Evolutionary conservation across 2,329 filamentous ascomycete genomes (phyloP).

Genomic region (Grosmannia huntii): DNA sequence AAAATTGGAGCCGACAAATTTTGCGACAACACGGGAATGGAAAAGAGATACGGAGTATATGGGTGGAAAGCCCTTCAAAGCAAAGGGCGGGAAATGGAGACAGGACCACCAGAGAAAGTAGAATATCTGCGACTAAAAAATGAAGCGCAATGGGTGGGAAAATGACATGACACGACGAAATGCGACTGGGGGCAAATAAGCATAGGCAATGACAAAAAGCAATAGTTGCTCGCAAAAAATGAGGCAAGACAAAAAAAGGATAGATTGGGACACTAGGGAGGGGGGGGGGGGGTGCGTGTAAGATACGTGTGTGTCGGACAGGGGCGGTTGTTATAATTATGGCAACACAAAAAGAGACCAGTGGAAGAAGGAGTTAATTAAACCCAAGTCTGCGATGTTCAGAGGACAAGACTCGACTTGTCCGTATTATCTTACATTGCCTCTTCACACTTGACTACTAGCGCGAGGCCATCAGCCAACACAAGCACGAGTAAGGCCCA

Average conservation of each 20-base stretch:
- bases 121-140: neutral
- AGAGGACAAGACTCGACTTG: neutral
- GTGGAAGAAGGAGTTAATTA: neutral
- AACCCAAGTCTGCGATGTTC: neutral
- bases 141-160: neutral
- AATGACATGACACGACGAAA: neutral
- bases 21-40: neutral
- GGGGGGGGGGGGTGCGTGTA: neutral
- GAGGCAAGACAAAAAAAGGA: neutral
- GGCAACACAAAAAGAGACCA: constrained; percentile 3
- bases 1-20: constrained; percentile 4
- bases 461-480: neutral
- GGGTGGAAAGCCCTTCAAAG: neutral
- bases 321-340: constrained; percentile 1
- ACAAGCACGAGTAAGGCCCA: neutral
- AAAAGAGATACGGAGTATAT: neutral
- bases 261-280: neutral
- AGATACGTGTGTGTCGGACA: neutral
- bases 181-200: neutral
- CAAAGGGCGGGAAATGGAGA: neutral
- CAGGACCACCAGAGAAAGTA: neutral
- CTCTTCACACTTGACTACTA: neutral
- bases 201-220: neutral
- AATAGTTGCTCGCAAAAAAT: neutral
- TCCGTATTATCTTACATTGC: neutral